Evolutionary conservation across 2,329 filamentous ascomycete genomes (phyloP), one percentile per base, ranked within the genome.

Genomic region (Arthrobotrys sinensis): DNA sequence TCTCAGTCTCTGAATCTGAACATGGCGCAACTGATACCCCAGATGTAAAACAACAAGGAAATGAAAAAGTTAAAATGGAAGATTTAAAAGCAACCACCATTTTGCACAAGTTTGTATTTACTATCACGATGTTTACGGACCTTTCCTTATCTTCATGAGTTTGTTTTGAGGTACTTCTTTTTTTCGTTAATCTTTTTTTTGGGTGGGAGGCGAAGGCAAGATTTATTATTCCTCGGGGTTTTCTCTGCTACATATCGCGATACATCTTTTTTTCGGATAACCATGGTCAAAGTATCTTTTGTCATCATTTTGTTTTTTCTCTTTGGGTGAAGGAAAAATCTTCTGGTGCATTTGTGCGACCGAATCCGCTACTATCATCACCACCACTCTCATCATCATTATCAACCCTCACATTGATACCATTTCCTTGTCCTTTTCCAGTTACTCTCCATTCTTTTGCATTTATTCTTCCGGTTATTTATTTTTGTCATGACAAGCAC

Each of bases 81-180:
- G 45, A 50, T 36, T 45, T 62, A 75, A 75, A 67, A 60, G 52
- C 70, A 60, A 32, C 21, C 32, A 45, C 53, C 71, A 66, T 63
- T 66, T 63, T 70, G 65, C 62, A 55, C 62, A 72, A 55, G 66
- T 70, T 72, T 72, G 68, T 78, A 72, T 78, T 72, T 78, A 60
- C 62, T 78, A 45, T 68, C 66, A 78, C 75, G 67, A 78, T 78
- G 75, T 78, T 71, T 45, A 78, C 75, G 75, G 75, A 78, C 63
- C 36, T 57, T 38, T 65, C 38, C 46, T 67, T 36, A 40, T 53
- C 63, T 52, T 78, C 67, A 77, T 71, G 73, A 77, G 73, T 64
- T 77, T 68, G 60, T 66, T 66, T 77, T 63, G 11, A 32, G 14
- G 46, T 28, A n/a, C 19, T 55, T 48, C 24, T 21, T 53, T 52